A percentile compares a stretch with the other conserved stretches of the same genome.
phyloP scores from a whole-genome alignment of 2,329 filamentous ascomycete species.

The Rhytidhysteron rufulum region DNA sequence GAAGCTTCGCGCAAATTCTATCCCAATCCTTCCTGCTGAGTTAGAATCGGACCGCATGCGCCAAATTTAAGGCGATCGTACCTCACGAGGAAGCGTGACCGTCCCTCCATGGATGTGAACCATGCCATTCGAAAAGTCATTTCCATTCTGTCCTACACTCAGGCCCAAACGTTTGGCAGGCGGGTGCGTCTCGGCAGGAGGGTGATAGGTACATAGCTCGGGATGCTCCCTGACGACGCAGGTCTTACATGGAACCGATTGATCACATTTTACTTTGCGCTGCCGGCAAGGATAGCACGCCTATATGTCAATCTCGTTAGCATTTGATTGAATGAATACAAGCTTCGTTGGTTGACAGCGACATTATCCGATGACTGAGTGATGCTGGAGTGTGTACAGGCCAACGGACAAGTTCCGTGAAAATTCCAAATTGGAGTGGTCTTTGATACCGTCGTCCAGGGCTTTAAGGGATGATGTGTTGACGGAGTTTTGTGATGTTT shows the following conservation, averaged over 20 bases:
- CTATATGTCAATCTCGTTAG: constrained; percentile 20
- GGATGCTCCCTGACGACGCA: constrained; percentile 50
- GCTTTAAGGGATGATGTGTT: too few species aligned
- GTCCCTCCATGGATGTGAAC: constrained; percentile 37
- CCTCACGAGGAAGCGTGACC: constrained; percentile 37
- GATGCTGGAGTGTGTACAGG: too few species aligned
- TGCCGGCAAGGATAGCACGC: constrained; percentile 50
- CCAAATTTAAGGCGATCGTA: constrained; percentile 9
- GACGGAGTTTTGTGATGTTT: too few species aligned
- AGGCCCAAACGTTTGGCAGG: constrained; percentile 36
- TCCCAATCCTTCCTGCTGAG: constrained; percentile 42
- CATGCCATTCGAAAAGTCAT: constrained; percentile 35
- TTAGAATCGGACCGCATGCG: constrained; percentile 12
- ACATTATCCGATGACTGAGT: too few species aligned
- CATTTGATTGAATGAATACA: neutral
- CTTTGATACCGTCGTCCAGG: too few species aligned
- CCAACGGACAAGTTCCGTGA: too few species aligned
- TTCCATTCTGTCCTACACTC: constrained; percentile 27
- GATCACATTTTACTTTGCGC: constrained; percentile 47
- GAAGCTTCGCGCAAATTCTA: constrained; percentile 45
- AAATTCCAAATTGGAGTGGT: too few species aligned
- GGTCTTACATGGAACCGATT: constrained; percentile 46
- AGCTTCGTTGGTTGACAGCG: too few species aligned
- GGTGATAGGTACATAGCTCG: constrained; percentile 46
- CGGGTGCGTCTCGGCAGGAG: constrained; percentile 37